Conservation (phyloP, 495 filamentous ascomycete genomes). For the Aspergillus conjunctus region DNA sequence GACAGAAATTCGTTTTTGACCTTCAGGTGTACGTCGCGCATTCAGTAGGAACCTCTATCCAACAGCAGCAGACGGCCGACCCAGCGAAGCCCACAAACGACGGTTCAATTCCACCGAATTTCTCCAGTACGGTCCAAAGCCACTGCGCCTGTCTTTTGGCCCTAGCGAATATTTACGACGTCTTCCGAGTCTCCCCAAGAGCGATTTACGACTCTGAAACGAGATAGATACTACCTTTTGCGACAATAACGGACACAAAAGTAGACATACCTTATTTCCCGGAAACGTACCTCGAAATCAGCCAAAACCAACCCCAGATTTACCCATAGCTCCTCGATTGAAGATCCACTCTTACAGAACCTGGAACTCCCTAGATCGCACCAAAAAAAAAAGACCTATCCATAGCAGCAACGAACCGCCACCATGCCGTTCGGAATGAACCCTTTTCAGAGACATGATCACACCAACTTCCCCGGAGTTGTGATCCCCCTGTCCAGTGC, state of each 20-base stretch:
- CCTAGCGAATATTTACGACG: constrained; percentile 8
- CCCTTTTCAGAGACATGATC: constrained; percentile 54
- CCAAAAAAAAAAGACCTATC: constrained; percentile 13
- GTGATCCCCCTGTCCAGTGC: constrained; percentile 53
- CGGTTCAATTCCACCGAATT: background rate
- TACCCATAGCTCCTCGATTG: background rate
- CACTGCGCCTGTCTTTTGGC: constrained; percentile 23
- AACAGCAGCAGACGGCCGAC: background rate
- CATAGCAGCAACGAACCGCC: constrained; percentile 32
- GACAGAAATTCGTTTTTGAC: constrained; percentile 8
- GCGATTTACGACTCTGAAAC: background rate
- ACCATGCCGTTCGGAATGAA: constrained; percentile 44
- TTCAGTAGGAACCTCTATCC: constrained; percentile 19
- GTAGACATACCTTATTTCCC: constrained; percentile 14
- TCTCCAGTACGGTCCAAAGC: constrained; percentile 7
- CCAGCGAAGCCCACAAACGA: constrained; percentile 6
- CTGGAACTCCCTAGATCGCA: background rate
- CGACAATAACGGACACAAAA: constrained; percentile 10
- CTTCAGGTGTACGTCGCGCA: constrained; percentile 18
- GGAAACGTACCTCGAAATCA: background rate
- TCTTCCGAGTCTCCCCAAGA: background rate
- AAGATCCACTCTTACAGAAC: background rate
- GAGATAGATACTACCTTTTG: constrained; percentile 1
- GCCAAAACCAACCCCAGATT: no score
- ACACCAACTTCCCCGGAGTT: constrained; percentile 51